Percentiles rank a stretch among this genome's conserved stretches.
Conservation (phyloP, 345 rosid species). For the Eucalyptus erythrocorys region DNA sequence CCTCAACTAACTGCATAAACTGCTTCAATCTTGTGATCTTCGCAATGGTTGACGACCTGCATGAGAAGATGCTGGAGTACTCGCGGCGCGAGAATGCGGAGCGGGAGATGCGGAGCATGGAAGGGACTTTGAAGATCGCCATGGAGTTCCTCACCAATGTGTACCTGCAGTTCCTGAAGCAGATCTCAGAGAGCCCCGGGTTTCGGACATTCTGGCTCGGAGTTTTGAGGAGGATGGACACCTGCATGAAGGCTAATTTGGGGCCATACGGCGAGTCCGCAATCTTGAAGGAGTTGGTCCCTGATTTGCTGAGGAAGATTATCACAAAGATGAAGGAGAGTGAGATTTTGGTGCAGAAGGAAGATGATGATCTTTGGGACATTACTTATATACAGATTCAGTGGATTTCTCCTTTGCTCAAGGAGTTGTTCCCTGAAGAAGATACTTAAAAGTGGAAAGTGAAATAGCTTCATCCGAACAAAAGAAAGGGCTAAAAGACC, state of each 20-base stretch:
- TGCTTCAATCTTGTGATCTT: constrained; percentile 46
- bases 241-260: constrained; percentile 84
- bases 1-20: constrained; percentile 44
- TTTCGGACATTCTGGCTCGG: constrained; percentile 90
- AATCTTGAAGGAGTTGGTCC: constrained; percentile 34
- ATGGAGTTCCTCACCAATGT: constrained; percentile 59
- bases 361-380: constrained; percentile 79
- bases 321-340: constrained; percentile 59
- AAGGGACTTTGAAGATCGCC: constrained; percentile 54
- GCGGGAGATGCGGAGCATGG: constrained; percentile 84
- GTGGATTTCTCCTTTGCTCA: constrained; percentile 89
- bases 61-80: constrained; percentile 77
- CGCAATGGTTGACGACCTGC: constrained; percentile 76
- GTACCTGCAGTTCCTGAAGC: constrained; percentile 34
- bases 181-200: constrained; percentile 38
- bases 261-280: constrained; percentile 51
- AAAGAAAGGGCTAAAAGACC: neutral
- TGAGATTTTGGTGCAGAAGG: constrained; percentile 44
- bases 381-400: constrained; percentile 85
- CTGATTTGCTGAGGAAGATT: constrained; percentile 54
- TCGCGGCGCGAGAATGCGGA: constrained; percentile 73
- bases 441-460: neutral
- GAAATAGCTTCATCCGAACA: neutral
- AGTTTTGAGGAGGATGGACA: constrained; percentile 87
- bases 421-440: constrained; percentile 67